Evolutionary conservation across 257 asterid species (phyloP).

Genomic region (Solanum bulbocastanum): DNA sequence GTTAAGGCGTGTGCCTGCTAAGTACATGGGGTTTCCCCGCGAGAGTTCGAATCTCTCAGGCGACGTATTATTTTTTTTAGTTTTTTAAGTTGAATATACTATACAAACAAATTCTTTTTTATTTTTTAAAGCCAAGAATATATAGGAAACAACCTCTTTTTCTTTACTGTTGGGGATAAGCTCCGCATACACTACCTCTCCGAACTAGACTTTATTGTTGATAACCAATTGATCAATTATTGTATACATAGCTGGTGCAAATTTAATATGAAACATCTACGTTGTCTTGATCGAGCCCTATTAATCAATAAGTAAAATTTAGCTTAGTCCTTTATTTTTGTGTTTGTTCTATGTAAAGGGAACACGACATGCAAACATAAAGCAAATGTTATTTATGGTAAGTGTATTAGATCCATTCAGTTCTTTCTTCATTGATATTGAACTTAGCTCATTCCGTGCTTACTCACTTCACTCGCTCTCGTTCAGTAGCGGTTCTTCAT

Average conservation of each 20-base stretch:
- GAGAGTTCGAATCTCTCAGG: slow-evolving; percentile 99
- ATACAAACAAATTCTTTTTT: too few relatives aligned
- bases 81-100: too few relatives aligned
- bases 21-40: slow-evolving; percentile 92
- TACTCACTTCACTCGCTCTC: too few relatives aligned
- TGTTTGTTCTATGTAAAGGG: background rate
- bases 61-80: slow-evolving; percentile 18
- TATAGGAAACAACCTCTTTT: background rate
- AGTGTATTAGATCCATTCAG: fast-evolving
- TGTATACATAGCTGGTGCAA: too few relatives aligned
- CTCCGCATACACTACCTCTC: too few relatives aligned
- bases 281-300: background rate
- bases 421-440: too few relatives aligned
- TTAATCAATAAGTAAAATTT: background rate
- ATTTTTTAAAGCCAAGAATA: background rate
- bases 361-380: background rate
- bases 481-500: too few relatives aligned
- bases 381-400: background rate
- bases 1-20: slow-evolving; percentile 63
- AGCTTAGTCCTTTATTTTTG: background rate
- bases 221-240: too few relatives aligned
- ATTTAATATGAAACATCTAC: too few relatives aligned
- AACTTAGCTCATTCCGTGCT: too few relatives aligned
- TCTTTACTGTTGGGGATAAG: background rate
- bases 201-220: too few relatives aligned